Evolutionary conservation across 2,329 filamentous ascomycete genomes (phyloP).

Genomic region (Colletotrichum aenigma): DNA sequence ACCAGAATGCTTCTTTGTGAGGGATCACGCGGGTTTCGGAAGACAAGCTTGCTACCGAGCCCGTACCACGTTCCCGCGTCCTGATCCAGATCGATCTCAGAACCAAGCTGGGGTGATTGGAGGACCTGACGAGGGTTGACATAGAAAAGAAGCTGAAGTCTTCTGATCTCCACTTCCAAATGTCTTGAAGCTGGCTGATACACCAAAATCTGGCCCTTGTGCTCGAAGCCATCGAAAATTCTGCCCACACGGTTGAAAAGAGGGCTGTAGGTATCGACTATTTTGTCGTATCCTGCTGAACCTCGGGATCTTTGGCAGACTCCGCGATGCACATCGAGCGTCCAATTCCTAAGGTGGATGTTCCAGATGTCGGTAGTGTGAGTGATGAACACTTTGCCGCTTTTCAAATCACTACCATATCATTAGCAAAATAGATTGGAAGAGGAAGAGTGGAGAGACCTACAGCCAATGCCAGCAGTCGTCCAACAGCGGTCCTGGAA

Average conservation of each 20-base stretch:
- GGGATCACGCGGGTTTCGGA: slow-evolving; percentile 47
- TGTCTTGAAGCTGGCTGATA: slow-evolving; percentile 41
- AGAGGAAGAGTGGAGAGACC: neutral
- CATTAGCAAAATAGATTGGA: neutral
- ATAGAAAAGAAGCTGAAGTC: slow-evolving; percentile 56
- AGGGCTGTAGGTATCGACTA: slow-evolving; percentile 55
- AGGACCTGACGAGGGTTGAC: slow-evolving; percentile 50
- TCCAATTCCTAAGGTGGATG: slow-evolving; percentile 33
- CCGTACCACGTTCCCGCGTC: slow-evolving; percentile 66
- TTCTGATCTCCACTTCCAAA: slow-evolving; percentile 53
- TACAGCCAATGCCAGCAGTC: slow-evolving; percentile 64
- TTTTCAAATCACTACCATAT: slow-evolving; percentile 37
- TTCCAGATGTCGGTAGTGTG: slow-evolving; percentile 26
- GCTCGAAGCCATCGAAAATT: slow-evolving; percentile 58
- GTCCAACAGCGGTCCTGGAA: slow-evolving; percentile 54
- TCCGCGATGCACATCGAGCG: slow-evolving; percentile 29
- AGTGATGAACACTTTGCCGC: slow-evolving; percentile 19
- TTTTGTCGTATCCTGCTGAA: slow-evolving; percentile 9
- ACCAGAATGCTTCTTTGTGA: slow-evolving; percentile 56
- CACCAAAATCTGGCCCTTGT: slow-evolving; percentile 43
- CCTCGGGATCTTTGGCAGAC: slow-evolving; percentile 19
- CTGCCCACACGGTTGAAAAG: slow-evolving; percentile 40
- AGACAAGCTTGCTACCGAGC: slow-evolving; percentile 60
- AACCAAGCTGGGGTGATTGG: slow-evolving; percentile 50
- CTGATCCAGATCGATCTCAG: slow-evolving; percentile 61